Conservation (phyloP, 495 filamentous ascomycete species). For the Penicillium lividum region DNA sequence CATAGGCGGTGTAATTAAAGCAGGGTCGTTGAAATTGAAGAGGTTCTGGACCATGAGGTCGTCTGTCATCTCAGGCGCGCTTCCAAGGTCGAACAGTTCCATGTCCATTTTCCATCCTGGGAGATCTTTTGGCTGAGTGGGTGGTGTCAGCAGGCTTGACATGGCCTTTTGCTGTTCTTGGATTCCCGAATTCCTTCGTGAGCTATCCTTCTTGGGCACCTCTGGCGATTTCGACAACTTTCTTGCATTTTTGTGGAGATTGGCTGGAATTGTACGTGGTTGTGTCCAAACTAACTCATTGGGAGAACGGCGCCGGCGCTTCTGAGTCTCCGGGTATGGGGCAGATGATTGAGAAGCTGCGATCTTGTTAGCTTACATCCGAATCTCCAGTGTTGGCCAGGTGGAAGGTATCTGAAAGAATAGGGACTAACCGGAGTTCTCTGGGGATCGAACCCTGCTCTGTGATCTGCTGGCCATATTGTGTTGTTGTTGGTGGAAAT, state of each 20-base stretch:
- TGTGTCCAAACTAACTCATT: constrained; percentile 3
- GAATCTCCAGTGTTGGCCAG: neutral
- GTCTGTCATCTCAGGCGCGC: neutral
- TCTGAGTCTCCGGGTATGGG: neutral
- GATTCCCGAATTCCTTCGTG: neutral
- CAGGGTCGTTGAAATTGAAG: neutral
- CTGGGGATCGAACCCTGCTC: neutral
- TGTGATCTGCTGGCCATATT: neutral
- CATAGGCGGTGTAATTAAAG: neutral
- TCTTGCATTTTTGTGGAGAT: neutral
- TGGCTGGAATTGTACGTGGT: neutral
- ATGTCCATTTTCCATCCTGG: neutral
- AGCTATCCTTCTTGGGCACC: neutral
- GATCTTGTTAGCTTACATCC: neutral
- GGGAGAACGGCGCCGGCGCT: constrained; percentile 2
- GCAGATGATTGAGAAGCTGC: neutral
- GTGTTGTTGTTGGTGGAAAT: neutral
- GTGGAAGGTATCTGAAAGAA: neutral
- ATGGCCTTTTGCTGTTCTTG: constrained; percentile 1
- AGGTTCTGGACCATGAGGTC: constrained; percentile 1
- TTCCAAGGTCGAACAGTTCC: neutral
- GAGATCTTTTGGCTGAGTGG: neutral
- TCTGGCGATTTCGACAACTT: neutral
- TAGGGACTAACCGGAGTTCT: neutral
- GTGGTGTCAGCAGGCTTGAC: neutral